Evolutionary conservation across 805 yeast species (phyloP), one percentile per base, ranked within the genome.

Genomic region (Myxozyma monticola): DNA sequence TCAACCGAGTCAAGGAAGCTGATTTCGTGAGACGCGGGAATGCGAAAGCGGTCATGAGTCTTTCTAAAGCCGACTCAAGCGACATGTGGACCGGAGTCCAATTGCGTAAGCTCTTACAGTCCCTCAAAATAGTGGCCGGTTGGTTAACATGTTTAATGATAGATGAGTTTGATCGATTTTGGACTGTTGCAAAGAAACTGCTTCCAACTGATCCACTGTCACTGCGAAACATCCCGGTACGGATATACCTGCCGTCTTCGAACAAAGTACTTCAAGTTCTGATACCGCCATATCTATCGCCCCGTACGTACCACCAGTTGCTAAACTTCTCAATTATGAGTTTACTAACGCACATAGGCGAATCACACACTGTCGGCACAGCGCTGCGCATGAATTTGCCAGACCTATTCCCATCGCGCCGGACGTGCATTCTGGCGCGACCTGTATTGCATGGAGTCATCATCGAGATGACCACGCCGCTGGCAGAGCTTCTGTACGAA

Each of bases 1-100:
- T 82, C 53, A 89, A 91, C 63, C 88, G 81, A 51, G 69, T 88
- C 64, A 91, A 93, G 62, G 97, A 91, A 62, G 77, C 88, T 3
- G 81, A 88, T 61, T 88, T 76, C 61, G 79, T 88, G 0, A 65
- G 85, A 31, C 80, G 83, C 57, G 96, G 96, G 0, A 77, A 80
- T n/a, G 76, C 96, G 4, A 88, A 85, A 54, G 76, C 81, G 1
- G 78, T 91, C n/a, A 85, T 91, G 95, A 74, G 75, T 22, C 69
- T 91, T 47, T 78, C 93, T 4, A 81, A 79, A 53, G 73, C 72
- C 0, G 83, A 84, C 44, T 76, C 91, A 0, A 67, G 71, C 21
- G 62, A 63, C 1, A 70, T 88, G 41, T 85, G 90, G 85, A 58
- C 70, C 1, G 67, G 84, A 8, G 72, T 82, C 3, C 52, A 59